Percentiles rank a stretch among this genome's conserved stretches.
Evolutionary conservation across 2,329 filamentous ascomycete species (phyloP).

Genomic region (Clonostachys chloroleuca): DNA sequence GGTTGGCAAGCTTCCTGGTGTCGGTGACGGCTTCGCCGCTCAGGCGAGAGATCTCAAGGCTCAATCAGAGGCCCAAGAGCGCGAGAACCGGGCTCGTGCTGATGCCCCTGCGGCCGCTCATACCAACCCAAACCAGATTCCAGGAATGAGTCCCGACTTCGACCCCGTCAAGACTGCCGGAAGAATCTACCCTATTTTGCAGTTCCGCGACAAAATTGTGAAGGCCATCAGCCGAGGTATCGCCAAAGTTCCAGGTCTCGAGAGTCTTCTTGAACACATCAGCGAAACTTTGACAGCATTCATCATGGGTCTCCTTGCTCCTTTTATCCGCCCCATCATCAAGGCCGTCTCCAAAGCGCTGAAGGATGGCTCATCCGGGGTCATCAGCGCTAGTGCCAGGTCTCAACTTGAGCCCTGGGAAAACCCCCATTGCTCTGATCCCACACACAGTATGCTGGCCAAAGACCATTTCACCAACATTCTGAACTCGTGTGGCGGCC

Average conservation of each 20-base stretch:
- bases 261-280: slow-evolving; percentile 88
- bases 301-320: slow-evolving; percentile 83
- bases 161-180: slow-evolving; percentile 72
- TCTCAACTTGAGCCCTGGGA: slow-evolving; percentile 79
- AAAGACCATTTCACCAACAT: slow-evolving; percentile 83
- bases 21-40: slow-evolving; percentile 60
- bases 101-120: slow-evolving; percentile 24
- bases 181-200: slow-evolving; percentile 91
- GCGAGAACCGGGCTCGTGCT: slow-evolving; percentile 39
- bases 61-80: slow-evolving; percentile 59
- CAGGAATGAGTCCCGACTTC: slow-evolving; percentile 70
- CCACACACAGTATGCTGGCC: slow-evolving; percentile 77
- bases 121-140: slow-evolving; percentile 55
- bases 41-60: slow-evolving; percentile 62
- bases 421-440: slow-evolving; percentile 69
- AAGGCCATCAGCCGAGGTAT: slow-evolving; percentile 81
- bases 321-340: slow-evolving; percentile 90
- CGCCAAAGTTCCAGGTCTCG: slow-evolving; percentile 86
- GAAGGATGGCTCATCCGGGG: slow-evolving; percentile 76
- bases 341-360: slow-evolving; percentile 77
- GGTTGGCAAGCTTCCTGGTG: slow-evolving; percentile 69
- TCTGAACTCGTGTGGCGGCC: slow-evolving; percentile 72
- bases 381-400: slow-evolving; percentile 64
- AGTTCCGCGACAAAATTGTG: slow-evolving; percentile 92
- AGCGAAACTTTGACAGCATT: slow-evolving; percentile 91